Percentiles rank a stretch among this genome's conserved stretches.
These are phyloP conservation scores for Tolypocladium cylindrosporum DNA, from an alignment of 2,329 filamentous ascomycete species.

Conservation along the genomic window DNA sequence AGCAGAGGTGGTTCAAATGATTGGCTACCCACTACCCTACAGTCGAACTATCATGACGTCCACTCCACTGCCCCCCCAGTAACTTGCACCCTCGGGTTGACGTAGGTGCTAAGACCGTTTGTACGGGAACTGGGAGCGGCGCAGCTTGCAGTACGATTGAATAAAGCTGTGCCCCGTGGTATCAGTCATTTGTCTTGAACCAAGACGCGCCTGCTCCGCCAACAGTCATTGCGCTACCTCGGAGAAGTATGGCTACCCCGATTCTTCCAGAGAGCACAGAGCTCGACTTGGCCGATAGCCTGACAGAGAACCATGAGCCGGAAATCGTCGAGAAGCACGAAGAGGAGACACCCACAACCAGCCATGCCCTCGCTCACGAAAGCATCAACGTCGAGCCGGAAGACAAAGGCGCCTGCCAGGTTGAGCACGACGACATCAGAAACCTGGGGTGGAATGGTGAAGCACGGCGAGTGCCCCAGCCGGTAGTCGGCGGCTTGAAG, in stretches of 20 bases:
- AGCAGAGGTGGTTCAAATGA: neutral
- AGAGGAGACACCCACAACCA: slow-evolving; percentile 21
- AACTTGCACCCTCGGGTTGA: neutral
- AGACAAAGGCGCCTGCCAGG: slow-evolving; percentile 34
- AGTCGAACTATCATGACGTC: neutral
- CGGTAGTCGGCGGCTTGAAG: slow-evolving; percentile 55
- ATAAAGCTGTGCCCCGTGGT: neutral
- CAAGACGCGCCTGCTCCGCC: neutral
- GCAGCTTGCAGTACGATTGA: neutral
- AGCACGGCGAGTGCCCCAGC: slow-evolving; percentile 42
- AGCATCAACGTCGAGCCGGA: slow-evolving; percentile 17
- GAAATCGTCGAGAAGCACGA: slow-evolving; percentile 5
- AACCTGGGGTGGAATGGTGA: slow-evolving; percentile 62
- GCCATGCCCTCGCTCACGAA: slow-evolving; percentile 25
- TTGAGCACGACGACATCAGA: slow-evolving; percentile 35
- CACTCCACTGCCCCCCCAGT: neutral
- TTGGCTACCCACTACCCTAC: neutral
- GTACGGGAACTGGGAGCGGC: neutral
- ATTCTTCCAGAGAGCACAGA: neutral
- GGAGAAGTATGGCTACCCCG: neutral
- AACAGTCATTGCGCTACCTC: neutral
- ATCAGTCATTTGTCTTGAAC: neutral
- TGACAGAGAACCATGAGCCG: neutral
- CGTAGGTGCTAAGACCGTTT: neutral
- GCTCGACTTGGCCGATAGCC: neutral